Base-by-base conservation (phyloP, 2,329 filamentous ascomycete genomes). In the Cadophora sp. region DNA sequence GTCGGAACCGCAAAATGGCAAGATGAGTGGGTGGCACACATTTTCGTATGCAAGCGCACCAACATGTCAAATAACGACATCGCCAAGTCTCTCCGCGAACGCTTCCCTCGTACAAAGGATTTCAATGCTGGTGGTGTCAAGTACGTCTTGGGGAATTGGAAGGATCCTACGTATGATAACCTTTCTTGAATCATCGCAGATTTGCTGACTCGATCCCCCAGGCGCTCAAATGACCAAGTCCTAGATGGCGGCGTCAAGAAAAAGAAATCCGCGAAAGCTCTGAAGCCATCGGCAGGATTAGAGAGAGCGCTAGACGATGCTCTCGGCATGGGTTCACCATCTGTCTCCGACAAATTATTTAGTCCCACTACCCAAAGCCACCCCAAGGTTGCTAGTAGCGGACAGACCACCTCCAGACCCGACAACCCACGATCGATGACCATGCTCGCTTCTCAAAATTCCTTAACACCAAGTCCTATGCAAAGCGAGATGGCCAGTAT, bases 1-100 rank as follows among this genome's bases (percentile, higher is more conserved):
- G 60, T 50, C 27, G 60, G 60, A 48, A 62, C 27, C n/a, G 11
- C 9, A 26, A 51, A 62, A 22, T 62, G 60, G 60, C n/a, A 22
- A 26, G 16, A 12, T 12, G 56, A 59, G 22, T 59, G 56, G 56
- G 22, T 59, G 37, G 22, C 31, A 9, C 37, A 24, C 34, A 26
- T 59, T 14, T 37, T n/a, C 5, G 34, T 24, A 26, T 40, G 31
- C 34, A 59, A 62, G 26, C 48, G 48, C 40, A 43, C 6, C 16
- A 14, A 29, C 26, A 56, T 31, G 26, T 37, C 34, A 9, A n/a
- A 56, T 26, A 37, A 34, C 16, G 26, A 51, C 4, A 43, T 16
- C 34, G 34, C 22, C 31, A 22, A 59, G 6, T 48, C 43, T 26
- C 34, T 59, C 22, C n/a, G 37, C 4, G 22, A 7, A 9, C 9